These are phyloP conservation scores for Pseudozyma tsukubaensis DNA, from an alignment of 1,284 basidiomycete species.

Conservation along the genomic window DNA sequence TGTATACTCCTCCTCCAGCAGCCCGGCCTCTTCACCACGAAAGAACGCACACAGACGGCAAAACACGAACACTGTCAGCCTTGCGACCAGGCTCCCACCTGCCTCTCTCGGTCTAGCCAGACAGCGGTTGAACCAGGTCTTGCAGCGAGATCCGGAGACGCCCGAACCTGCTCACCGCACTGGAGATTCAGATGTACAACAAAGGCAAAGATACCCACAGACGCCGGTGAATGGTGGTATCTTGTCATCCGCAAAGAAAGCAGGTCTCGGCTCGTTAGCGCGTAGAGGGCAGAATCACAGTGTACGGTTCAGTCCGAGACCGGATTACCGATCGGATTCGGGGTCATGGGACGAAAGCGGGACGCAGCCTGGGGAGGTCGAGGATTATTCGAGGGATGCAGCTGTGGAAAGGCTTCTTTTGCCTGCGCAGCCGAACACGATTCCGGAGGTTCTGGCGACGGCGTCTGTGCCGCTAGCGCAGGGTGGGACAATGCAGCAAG, in stretches of 20 bases:
- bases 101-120: conserved; percentile 24
- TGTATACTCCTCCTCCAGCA: conserved; percentile 18
- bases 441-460: conserved; percentile 22
- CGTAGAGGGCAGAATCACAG: conserved; percentile 23
- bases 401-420: conserved; percentile 17
- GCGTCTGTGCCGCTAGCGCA: not conserved
- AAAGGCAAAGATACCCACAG: conserved; percentile 8
- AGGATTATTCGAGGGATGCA: conserved; percentile 7
- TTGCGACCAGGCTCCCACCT: conserved; percentile 17
- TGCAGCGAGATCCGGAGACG: conserved; percentile 3
- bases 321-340: conserved; percentile 49
- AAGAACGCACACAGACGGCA: conserved; percentile 43
- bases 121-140: conserved; percentile 19
- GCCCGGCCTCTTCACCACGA: conserved; percentile 41
- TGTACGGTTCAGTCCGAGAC: conserved; percentile 46
- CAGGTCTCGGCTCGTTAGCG: conserved; percentile 10
- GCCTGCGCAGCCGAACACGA: conserved; percentile 22
- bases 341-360: conserved; percentile 42
- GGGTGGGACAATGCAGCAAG: not conserved
- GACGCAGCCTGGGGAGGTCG: conserved; percentile 6
- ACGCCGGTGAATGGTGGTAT: conserved; percentile 30
- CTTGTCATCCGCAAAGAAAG: conserved; percentile 23
- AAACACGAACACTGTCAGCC: conserved; percentile 36
- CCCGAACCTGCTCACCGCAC: not conserved
- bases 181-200: not conserved